Percentiles rank a stretch among this genome's conserved stretches.
Conservation (phyloP, 116 monocot species). For the Posidonia oceanica region DNA sequence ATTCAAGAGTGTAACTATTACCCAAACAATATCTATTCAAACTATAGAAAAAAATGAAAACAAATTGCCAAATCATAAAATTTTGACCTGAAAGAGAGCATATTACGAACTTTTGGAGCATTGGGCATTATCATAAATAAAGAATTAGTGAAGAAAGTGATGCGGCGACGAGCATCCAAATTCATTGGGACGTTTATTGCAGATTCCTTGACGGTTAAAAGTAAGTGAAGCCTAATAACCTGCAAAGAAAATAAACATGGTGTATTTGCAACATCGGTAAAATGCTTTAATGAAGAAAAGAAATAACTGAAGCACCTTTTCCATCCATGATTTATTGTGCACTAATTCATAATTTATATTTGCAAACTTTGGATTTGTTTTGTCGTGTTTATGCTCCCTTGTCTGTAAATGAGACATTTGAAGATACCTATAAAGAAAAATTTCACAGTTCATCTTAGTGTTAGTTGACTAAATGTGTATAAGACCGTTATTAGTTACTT, state of each 20-base stretch:
- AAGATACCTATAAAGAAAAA: slow-evolving; percentile 12
- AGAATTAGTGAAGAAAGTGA: slow-evolving; percentile 95
- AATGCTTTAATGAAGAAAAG: neutral
- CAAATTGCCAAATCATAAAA: neutral
- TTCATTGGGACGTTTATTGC: slow-evolving; percentile 89
- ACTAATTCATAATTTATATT: slow-evolving; percentile 51
- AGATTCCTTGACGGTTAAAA: slow-evolving; percentile 89
- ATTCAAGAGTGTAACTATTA: neutral
- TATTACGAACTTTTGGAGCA: slow-evolving; percentile 80
- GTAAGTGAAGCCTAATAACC: slow-evolving; percentile 66
- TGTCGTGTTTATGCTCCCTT: slow-evolving; percentile 16
- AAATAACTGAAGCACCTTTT: slow-evolving; percentile 46
- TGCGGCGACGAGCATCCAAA: slow-evolving; percentile 85
- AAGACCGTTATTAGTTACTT: neutral
- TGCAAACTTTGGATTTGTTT: slow-evolving; percentile 33
- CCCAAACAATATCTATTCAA: neutral
- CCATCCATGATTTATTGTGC: slow-evolving; percentile 44
- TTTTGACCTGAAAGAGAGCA: slow-evolving; percentile 82
- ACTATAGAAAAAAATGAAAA: neutral
- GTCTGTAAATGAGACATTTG: slow-evolving; percentile 16
- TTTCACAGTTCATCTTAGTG: neutral
- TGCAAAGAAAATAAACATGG: slow-evolving; percentile 12
- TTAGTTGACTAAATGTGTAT: neutral
- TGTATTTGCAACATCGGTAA: neutral
- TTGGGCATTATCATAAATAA: slow-evolving; percentile 90